Evolutionary conservation across 768 basidiomycete species (phyloP), one percentile per base, ranked within the genome.

Genomic region (Glaciozyma antarctica): DNA sequence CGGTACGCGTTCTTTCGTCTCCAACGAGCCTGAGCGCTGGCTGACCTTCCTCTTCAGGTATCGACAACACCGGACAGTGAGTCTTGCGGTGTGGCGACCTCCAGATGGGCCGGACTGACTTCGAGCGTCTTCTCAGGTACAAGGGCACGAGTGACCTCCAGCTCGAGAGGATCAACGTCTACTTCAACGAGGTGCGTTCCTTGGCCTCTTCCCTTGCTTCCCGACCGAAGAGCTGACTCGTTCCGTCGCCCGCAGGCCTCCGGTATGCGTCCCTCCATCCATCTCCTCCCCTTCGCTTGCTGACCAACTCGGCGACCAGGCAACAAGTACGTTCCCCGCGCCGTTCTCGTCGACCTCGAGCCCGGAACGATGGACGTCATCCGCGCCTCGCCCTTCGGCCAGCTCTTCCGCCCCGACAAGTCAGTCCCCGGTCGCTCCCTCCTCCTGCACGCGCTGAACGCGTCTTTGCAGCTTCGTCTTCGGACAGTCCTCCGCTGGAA

Each of bases 271-370:
- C 28, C 28, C 26, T 30, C 34, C n/a, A 9, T 51, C 10, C 49
- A 5, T 12, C n/a, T 10, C 24, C 49, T 13, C 26, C 49, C 49
- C 26, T 19, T 21, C 47, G 47, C 3, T 7, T 53, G 21, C 52
- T 24, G n/a, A 24, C 28, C 52, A 9, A 16, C 24, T 53, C 26
- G 16, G 2, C 52, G 26, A 26, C n/a, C 66, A 72, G 75, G 85
- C 71, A 89, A 86, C 84, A 97, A 95, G 81, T 98, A 98, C 77
- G 95, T 99, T 75, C 95, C 94, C 71, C 91, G 95, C 77, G 92
- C 95, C 64, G 90, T 98, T 74, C 82, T 98, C 74, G 85, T 95
- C 76, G 95, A 99, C 78, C 85, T 99, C 69, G 95, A 98, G 81
- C 94, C 95, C 51, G 95, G 94, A 72, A 80, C 79, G 30, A 79